Conservation (phyloP, 2,329 filamentous ascomycete genomes). For the Aspergillus novofumigatus region DNA sequence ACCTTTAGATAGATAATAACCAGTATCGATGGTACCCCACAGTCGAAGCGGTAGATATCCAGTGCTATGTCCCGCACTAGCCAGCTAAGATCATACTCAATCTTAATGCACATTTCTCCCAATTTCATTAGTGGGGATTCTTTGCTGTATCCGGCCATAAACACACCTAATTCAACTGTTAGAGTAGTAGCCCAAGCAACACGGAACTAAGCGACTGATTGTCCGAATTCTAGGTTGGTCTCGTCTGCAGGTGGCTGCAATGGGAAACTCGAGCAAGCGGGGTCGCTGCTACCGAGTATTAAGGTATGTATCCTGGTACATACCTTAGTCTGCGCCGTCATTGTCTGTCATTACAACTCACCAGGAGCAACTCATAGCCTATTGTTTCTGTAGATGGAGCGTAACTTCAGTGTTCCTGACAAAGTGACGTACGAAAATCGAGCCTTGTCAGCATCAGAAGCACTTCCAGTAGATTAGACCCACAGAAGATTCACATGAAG, state of each 20-base stretch:
- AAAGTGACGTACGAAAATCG: not conserved
- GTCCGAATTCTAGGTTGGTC: constrained; percentile 1
- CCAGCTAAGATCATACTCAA: too few species aligned
- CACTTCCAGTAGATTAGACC: not conserved
- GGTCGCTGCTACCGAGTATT: constrained; percentile 3
- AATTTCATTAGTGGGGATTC: not conserved
- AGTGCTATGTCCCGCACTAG: not conserved
- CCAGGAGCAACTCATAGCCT: not conserved
- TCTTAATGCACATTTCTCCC: not conserved
- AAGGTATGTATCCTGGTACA: not conserved
- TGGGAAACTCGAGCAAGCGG: constrained; percentile 16
- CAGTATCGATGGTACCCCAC: not conserved
- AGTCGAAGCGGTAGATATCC: too few species aligned
- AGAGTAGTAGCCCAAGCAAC: not conserved
- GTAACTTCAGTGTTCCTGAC: not conserved
- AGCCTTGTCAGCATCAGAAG: not conserved
- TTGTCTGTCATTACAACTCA: not conserved
- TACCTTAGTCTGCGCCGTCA: not conserved
- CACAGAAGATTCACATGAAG: too few species aligned
- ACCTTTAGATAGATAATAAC: not conserved
- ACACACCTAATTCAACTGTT: not conserved
- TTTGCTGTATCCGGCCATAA: not conserved
- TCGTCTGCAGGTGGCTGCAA: constrained; percentile 20
- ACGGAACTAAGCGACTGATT: not conserved
- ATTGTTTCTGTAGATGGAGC: not conserved